Base-by-base conservation (phyloP, 192 early-diverging fungal genomes). In the Thamnidium elegans region DNA sequence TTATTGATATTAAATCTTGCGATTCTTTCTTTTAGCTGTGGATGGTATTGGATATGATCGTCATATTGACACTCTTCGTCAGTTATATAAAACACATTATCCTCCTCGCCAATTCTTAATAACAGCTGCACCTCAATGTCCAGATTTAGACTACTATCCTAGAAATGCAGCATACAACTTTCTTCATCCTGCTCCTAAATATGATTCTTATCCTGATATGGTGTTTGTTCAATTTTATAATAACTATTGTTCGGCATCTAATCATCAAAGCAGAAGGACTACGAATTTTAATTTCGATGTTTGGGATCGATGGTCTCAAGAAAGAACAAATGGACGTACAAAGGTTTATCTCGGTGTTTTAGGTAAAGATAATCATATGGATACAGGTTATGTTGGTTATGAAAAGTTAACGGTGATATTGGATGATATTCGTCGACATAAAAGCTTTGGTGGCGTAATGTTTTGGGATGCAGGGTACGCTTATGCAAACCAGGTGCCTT, bases 201-300 rank as follows among this genome's bases (percentile, higher is more conserved):
- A 62, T 42, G 61, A 78, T 11, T 81, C 88, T 3, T 86, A 82
- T 55, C 71, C 86, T 6, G 86, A 88, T 58, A 79, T 89, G 85
- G 76, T 92, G 0, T 88, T 84, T 80, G 84, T 92, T 1, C 90
- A 92, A 72, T 92, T 89, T 62, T 92, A 73, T 34, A 73, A 73
- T 47, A 73, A 73, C 36, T 42, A 54, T 23, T 73, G 71, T 34
- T 65, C 71, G 14, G 71, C 56, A 42, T 21, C 61, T 4, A 46
- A 32, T 2, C 45, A 45, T 26, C 17, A 10, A 10, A 11, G 3
- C 6, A 50, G 51, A 26, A 66, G 9, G 21, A 4, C 11, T 4
- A 19, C 75, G 56, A 67, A 78, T 67, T 91, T 87, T 75, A 92
- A 92, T 73, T 92, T 85, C 74, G 84, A 84, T 42, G 77, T 79